Percentiles rank a stretch among this genome's conserved stretches.
Conservation (phyloP, 257 asterid genomes). For the Euphrasia confusa region DNA sequence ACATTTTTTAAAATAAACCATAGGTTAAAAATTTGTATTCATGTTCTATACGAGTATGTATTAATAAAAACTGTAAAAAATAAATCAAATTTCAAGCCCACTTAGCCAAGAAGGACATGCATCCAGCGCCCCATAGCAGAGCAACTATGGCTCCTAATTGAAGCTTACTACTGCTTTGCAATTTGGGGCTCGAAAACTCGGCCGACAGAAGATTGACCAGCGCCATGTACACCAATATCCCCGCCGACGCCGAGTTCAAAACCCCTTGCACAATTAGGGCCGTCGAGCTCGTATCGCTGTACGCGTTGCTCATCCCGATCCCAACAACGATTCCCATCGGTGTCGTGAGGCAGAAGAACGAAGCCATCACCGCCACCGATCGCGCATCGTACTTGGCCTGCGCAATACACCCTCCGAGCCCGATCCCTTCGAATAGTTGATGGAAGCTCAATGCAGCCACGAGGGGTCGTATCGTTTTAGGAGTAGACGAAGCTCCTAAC, state of each 20-base stretch:
- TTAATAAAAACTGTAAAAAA: too few relatives aligned
- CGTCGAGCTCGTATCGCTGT: slow-evolving; percentile 30
- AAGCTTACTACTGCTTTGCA: slow-evolving; percentile 27
- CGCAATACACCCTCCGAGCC: slow-evolving; percentile 32
- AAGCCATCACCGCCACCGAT: slow-evolving; percentile 21
- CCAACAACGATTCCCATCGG: slow-evolving; percentile 29
- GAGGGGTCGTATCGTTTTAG: slow-evolving; percentile 27
- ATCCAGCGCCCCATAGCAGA: slow-evolving; percentile 31
- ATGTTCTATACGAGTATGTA: too few relatives aligned
- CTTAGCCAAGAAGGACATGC: slow-evolving; percentile 33
- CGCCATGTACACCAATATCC: slow-evolving; percentile 35
- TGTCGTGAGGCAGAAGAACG: slow-evolving; percentile 29
- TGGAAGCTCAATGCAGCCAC: slow-evolving; percentile 31
- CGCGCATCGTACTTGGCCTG: slow-evolving; percentile 29
- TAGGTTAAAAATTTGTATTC: too few relatives aligned
- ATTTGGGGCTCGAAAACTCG: slow-evolving; percentile 29
- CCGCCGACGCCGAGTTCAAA: slow-evolving; percentile 34
- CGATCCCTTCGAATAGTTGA: slow-evolving; percentile 33
- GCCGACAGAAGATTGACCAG: slow-evolving; percentile 34
- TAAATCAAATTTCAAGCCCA: slow-evolving; percentile 39
- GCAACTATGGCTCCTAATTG: slow-evolving; percentile 25
- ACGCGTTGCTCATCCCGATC: slow-evolving; percentile 25
- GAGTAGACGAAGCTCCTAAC: slow-evolving; percentile 30
- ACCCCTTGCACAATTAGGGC: slow-evolving; percentile 32
- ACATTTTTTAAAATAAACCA: too few relatives aligned